phyloP scores from a whole-genome alignment of 2,329 filamentous ascomycete genomes.

The Biscogniauxia mediterranea region DNA sequence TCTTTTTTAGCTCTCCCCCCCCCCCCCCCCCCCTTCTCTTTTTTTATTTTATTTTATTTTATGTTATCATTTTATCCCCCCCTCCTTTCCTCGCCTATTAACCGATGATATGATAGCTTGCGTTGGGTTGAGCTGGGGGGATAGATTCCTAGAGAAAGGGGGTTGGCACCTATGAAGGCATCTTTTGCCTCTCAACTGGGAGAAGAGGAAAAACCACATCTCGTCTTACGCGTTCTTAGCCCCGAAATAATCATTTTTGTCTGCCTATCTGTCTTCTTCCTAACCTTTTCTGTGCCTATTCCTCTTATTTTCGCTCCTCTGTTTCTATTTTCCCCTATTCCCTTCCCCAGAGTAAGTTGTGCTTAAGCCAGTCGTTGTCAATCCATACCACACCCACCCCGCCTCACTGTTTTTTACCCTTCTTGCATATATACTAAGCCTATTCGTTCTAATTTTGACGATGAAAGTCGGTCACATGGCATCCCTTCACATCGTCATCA shows the following conservation, averaged over 20 bases:
- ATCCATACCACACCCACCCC: not conserved
- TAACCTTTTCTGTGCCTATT: too few relatives aligned
- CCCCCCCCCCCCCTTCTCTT: too few relatives aligned
- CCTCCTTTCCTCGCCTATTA: not conserved
- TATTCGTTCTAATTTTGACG: not conserved
- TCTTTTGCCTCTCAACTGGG: too few relatives aligned
- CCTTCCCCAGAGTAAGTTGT: not conserved
- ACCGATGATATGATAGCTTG: not conserved
- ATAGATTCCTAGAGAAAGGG: not conserved
- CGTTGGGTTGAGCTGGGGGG: not conserved
- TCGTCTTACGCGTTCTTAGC: not conserved
- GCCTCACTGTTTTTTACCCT: not conserved
- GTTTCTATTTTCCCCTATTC: not conserved
- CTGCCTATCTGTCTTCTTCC: not conserved
- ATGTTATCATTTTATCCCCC: too few relatives aligned
- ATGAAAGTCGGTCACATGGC: not conserved
- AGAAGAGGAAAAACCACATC: too few relatives aligned
- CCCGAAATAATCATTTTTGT: not conserved
- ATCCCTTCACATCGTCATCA: not conserved
- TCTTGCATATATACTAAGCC: not conserved
- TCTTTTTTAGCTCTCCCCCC: not conserved
- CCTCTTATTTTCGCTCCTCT: too few relatives aligned
- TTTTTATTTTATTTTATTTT: too few relatives aligned
- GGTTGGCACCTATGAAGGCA: not conserved
- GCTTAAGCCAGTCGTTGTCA: not conserved